Base-by-base conservation (phyloP, 768 basidiomycete genomes). In the Suillus hirtellus region DNA sequence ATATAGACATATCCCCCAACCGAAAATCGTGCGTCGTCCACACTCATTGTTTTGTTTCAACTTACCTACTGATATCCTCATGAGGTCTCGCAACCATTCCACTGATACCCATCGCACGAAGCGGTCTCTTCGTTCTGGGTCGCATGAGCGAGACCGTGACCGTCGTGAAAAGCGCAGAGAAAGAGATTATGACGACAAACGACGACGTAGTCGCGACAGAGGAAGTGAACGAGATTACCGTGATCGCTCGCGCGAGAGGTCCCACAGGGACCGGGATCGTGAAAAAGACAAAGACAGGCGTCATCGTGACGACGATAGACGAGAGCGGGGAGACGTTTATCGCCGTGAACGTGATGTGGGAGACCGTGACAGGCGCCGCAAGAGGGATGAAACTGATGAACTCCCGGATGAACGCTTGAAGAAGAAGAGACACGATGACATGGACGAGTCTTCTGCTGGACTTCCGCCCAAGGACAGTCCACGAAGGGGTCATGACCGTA, bases 81-180 rank as follows among this genome's bases (percentile, higher is more conserved):
- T 17, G 64, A 87, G 88, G 62, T 89, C 88, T 65, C 87, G 89
- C 68, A 89, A 89, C 72, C 85, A 86, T 73, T 92, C 91, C 3
- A 86, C 87, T 43, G 90, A 92, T 72, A 93, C 90, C 11, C 85
- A 86, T 67, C 86, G 84, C 50, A 92, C 90, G 24, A 83, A 81
- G 67, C 83, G 84, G 63, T 92, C 90, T 54, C 89, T 91, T 69
- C 82, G 86, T 65, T 93, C 92, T 11, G 78, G 77, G 60, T 93
- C 92, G 27, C 81, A 84, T 68, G 90, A 89, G 27, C 70, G 75
- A 53, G 73, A 74, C 56, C 68, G 81, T 58, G 79, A 89, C 59
- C 82, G 80, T 68, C 79, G 81, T 62, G 87, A 87, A 42, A 81
- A 79, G 40, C 80, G 79, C 64, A 79, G 69, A 60, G 84, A 89